Percentiles rank a stretch among this genome's conserved stretches.
Conservation (phyloP, 805 yeast genomes). For the Candida patagonica region DNA sequence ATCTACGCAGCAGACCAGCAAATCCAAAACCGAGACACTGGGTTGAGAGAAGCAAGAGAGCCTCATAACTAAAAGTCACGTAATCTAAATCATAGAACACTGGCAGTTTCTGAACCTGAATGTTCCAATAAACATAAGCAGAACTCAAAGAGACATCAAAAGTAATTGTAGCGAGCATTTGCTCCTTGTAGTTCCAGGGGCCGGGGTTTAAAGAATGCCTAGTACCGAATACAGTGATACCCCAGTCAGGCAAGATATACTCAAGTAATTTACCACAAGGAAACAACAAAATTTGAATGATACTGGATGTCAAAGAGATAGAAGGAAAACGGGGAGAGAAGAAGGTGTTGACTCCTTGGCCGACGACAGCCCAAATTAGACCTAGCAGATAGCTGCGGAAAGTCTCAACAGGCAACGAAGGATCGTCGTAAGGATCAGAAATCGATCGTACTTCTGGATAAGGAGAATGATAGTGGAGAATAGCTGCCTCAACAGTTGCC, state of each 20-base stretch:
- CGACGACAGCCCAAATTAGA: conserved; percentile 39
- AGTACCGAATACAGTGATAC: conserved; percentile 33
- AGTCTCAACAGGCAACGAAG: conserved; percentile 37
- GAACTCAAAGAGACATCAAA: conserved; percentile 30
- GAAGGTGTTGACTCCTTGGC: conserved; percentile 47
- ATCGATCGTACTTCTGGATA: conserved; percentile 53
- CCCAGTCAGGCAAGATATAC: conserved; percentile 37
- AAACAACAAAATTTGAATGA: conserved; percentile 37
- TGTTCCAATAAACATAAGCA: conserved; percentile 13
- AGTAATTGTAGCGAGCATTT: conserved; percentile 44
- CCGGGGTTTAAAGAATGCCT: conserved; percentile 41
- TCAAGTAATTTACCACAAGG: conserved; percentile 44
- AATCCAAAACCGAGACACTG: conserved; percentile 45
- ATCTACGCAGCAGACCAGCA: conserved; percentile 48
- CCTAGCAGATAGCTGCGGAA: conserved; percentile 35
- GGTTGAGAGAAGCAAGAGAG: conserved; percentile 38
- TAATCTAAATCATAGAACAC: conserved; percentile 23
- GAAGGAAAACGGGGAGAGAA: conserved; percentile 48
- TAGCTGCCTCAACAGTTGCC: conserved; percentile 7
- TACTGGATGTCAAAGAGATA: conserved; percentile 35
- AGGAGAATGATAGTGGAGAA: conserved; percentile 34
- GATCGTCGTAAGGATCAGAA: conserved; percentile 43
- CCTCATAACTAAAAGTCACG: conserved; percentile 36
- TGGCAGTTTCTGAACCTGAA: conserved; percentile 25
- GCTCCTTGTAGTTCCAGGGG: conserved; percentile 54